Percentiles rank a stretch among this genome's conserved stretches.
Conservation (phyloP, 192 early-diverging fungal genomes). For the Podila epigama region DNA sequence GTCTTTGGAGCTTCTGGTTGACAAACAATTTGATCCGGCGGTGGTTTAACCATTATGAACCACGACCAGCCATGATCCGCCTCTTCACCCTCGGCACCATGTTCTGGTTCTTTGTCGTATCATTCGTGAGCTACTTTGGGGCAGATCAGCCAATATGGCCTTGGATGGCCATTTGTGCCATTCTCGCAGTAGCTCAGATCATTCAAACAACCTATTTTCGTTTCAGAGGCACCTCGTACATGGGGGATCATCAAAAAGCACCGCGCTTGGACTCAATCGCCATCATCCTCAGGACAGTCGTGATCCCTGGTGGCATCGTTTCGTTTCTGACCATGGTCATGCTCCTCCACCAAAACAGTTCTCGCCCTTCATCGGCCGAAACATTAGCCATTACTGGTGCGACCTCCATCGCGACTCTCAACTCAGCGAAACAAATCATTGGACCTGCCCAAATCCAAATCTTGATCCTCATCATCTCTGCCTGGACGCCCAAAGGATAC, state of each 20-base stretch:
- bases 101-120: slow-evolving; percentile 59
- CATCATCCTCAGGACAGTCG: slow-evolving; percentile 39
- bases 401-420: slow-evolving; percentile 29
- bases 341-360: slow-evolving; percentile 55
- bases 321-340: slow-evolving; percentile 63
- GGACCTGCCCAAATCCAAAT: slow-evolving; percentile 50
- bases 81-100: slow-evolving; percentile 59
- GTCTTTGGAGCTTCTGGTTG: slow-evolving; percentile 65
- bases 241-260: slow-evolving; percentile 2
- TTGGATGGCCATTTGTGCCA: slow-evolving; percentile 60
- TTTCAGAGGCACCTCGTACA: slow-evolving; percentile 15
- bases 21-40: slow-evolving; percentile 62
- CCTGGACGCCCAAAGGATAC: slow-evolving; percentile 62
- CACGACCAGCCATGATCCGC: slow-evolving; percentile 57
- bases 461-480: slow-evolving; percentile 61
- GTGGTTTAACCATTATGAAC: slow-evolving; percentile 66
- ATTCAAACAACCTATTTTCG: slow-evolving; percentile 47
- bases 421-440: slow-evolving; percentile 36
- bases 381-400: slow-evolving; percentile 18
- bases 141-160: slow-evolving; percentile 64
- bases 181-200: slow-evolving; percentile 54
- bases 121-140: slow-evolving; percentile 60
- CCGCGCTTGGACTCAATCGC: slow-evolving; percentile 6
- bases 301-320: slow-evolving; percentile 58
- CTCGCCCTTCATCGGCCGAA: slow-evolving; percentile 41